phyloP scores from a whole-genome alignment of 176 grass and related monocot species.

The Zoysia pacifica region DNA sequence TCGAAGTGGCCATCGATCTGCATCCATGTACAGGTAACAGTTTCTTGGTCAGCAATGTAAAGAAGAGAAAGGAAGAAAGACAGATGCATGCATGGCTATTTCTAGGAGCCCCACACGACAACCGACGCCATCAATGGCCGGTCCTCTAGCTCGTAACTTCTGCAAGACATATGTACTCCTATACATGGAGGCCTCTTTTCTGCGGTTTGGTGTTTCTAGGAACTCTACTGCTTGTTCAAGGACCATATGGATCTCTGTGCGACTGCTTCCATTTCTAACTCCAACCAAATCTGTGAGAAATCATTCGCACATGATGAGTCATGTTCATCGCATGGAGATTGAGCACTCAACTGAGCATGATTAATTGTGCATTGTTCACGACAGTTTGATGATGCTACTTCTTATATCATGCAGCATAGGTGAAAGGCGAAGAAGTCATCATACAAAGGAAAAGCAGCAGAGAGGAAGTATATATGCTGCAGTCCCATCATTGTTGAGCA shows the following conservation, averaged over 20 bases:
- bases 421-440: not conserved
- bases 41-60: slow-evolving; percentile 36
- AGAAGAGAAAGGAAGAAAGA: slow-evolving; percentile 49
- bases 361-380: not conserved
- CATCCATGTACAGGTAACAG: not conserved
- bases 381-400: not conserved
- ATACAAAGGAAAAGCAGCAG: not conserved
- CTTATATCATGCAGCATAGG: not conserved
- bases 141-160: slow-evolving; percentile 28
- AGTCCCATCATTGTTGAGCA: not conserved
- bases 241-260: slow-evolving; percentile 3
- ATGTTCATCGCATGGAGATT: not conserved
- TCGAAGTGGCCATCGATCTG: not conserved
- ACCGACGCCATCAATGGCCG: slow-evolving; percentile 39
- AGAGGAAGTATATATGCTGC: not conserved
- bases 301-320: slow-evolving; percentile 34
- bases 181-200: slow-evolving; percentile 3
- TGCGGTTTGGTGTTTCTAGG: not conserved
- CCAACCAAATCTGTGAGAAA: slow-evolving; percentile 24
- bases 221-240: slow-evolving; percentile 35
- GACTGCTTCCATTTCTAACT: slow-evolving; percentile 18
- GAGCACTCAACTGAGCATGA: slow-evolving; percentile 3
- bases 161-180: not conserved
- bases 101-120: slow-evolving; percentile 27
- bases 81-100: slow-evolving; percentile 30